Base-by-base conservation (phyloP, 257 asterid genomes). In the Avicennia marina region DNA sequence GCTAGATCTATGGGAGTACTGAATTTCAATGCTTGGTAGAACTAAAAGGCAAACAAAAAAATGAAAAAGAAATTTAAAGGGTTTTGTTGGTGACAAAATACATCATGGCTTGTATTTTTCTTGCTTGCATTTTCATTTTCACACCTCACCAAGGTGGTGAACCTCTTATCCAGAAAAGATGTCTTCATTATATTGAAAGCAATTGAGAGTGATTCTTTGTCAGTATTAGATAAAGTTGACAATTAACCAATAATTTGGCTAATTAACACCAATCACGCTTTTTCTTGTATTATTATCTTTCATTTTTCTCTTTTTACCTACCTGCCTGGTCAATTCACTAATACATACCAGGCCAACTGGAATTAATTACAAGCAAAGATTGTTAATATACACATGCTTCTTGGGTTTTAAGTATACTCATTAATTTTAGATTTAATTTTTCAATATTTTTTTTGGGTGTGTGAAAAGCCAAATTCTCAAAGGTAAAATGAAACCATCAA, bases 401-500 rank as follows among this genome's bases (percentile, higher is more conserved):
- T 27, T 44, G 29, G 26, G 6, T 48, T 33, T 15, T 57, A 66
- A 49, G 45, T 39, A 27, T 26, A 50, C 46, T 25, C 17, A 8
- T 22, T 65, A 13, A 12, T 29, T 45, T 19, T 21, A 6, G 1
- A 1, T 1, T 39, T 39, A 39, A 13, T 39, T 0, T 3, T 6
- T n/a, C n/a, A n/a, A n/a, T n/a, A n/a, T n/a, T 13, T 12, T 11
- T 18, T 34, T 11, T 25, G 15, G 53, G 58, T 16, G 27, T 32
- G 25, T 6, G 19, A 32, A 34, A 11, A 32, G 46, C 9, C 60
- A 33, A 53, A 18, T 4, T 33, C 15, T 11, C 0, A 4, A 34
- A 56, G 76, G 73, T 69, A 12, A 32, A 60, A 58, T 62, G 73
- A 51, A 62, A 58, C 19, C 51, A 19, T 74, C 73, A 34, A 56